Percentiles rank a stretch among this genome's conserved stretches.
phyloP scores from a whole-genome alignment of 2,329 filamentous ascomycete species.

The Clathrospora elynae region DNA sequence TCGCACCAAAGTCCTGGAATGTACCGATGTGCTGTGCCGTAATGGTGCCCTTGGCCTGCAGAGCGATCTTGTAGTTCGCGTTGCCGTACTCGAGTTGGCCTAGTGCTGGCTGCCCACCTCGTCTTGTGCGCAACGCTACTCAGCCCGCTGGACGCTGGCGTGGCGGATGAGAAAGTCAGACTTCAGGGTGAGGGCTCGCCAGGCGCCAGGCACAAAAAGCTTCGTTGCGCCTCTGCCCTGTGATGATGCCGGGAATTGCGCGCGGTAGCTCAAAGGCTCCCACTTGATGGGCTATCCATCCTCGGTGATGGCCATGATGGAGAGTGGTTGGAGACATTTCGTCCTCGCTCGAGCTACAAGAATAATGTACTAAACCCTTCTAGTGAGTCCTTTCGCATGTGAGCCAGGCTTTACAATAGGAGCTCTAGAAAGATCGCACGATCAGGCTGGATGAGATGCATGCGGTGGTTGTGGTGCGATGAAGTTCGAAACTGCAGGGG shows the following conservation, averaged over 20 bases:
- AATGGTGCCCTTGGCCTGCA: slow-evolving; percentile 9
- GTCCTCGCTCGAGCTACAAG: no score
- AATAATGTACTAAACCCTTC: no score
- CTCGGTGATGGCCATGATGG: no score
- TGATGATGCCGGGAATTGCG: neutral
- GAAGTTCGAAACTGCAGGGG: no score
- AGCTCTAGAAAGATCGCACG: no score
- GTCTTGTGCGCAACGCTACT: slow-evolving; percentile 11
- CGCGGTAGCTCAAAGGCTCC: neutral
- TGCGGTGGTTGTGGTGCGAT: no score
- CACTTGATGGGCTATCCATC: slow-evolving; percentile 3
- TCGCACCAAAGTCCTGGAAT: slow-evolving; percentile 4
- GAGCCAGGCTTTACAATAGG: no score
- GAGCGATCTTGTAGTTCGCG: slow-evolving; percentile 12
- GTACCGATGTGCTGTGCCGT: slow-evolving; percentile 14
- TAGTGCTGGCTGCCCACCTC: neutral
- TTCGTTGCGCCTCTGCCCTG: slow-evolving; percentile 1
- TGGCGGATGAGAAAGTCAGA: slow-evolving; percentile 12
- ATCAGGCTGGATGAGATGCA: no score
- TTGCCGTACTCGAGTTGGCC: slow-evolving; percentile 23
- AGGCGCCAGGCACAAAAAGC: neutral
- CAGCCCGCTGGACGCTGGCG: slow-evolving; percentile 17
- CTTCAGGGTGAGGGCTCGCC: slow-evolving; percentile 7
- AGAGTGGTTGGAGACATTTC: no score
- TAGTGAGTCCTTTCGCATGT: no score